These are phyloP conservation scores for Termitomyces eurrhizus DNA, from an alignment of 768 basidiomycete species.

Conservation along the genomic window DNA sequence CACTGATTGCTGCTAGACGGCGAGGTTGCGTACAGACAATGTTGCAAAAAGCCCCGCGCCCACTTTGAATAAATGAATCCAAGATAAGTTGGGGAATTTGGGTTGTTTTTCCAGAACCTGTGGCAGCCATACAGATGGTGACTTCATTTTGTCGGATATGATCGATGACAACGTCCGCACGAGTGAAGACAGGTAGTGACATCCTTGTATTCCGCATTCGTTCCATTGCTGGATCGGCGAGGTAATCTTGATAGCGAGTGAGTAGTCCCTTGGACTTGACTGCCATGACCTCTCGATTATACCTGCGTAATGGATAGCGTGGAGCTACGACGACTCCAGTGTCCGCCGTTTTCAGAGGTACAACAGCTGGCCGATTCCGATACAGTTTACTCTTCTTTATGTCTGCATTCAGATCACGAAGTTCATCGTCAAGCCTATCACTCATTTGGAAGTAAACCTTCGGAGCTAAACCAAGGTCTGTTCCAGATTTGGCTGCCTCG, in stretches of 20 bases:
- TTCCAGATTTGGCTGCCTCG: slow-evolving; percentile 56
- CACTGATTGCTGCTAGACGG: slow-evolving; percentile 86
- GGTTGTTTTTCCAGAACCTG: slow-evolving; percentile 92
- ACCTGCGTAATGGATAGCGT: slow-evolving; percentile 18
- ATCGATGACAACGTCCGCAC: slow-evolving; percentile 59
- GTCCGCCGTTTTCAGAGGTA: slow-evolving; percentile 1
- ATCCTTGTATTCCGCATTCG: slow-evolving; percentile 65
- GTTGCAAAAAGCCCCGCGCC: slow-evolving; percentile 83
- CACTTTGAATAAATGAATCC: slow-evolving; percentile 73
- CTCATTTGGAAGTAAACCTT: slow-evolving; percentile 65
- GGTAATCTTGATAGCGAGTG: slow-evolving; percentile 53
- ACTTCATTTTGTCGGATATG: slow-evolving; percentile 78
- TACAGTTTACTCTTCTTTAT: slow-evolving; percentile 63
- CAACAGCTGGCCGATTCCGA: slow-evolving; percentile 50
- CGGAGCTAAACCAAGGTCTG: slow-evolving; percentile 69
- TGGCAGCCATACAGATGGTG: slow-evolving; percentile 84
- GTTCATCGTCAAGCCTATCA: slow-evolving; percentile 58
- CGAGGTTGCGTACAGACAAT: slow-evolving; percentile 93
- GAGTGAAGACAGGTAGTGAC: slow-evolving; percentile 71
- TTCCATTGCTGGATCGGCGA: slow-evolving; percentile 53
- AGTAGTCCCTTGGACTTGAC: slow-evolving; percentile 58
- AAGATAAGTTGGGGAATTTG: slow-evolving; percentile 92
- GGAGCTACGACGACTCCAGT: not conserved
- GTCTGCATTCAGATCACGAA: slow-evolving; percentile 67
- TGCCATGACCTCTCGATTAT: slow-evolving; percentile 26